Base-by-base conservation (phyloP, 106 monocot species). In the Xerophyta viscosa region DNA sequence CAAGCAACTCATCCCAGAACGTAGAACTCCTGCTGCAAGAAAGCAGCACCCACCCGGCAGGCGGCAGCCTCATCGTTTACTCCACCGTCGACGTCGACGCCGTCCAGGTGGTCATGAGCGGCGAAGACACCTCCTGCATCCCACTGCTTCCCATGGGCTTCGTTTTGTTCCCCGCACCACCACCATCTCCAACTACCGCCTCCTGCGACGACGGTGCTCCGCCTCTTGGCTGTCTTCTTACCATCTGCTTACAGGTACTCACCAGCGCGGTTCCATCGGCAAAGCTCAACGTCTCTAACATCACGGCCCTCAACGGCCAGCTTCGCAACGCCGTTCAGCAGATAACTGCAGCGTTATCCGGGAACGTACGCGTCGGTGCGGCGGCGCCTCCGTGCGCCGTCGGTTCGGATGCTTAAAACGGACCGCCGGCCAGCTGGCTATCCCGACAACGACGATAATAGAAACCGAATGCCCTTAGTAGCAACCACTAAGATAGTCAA, bases 1-100 rank as follows among this genome's bases (percentile, higher is more conserved):
- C 90, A 20, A 78, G 86, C 77, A 99, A 90, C 64, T 98, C 98
- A 8, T 83, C 98, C 20, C 98, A 90, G 60, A 90, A 79, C 68
- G 98, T 91, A 29, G 98, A 90, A 51, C 80, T 99, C 56, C 76
- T 99, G 54, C 72, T 99, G 23, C 98, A 99, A 58, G 98, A 99
- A 71, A 99, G 90, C 83, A 74, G 77, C 77, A 90, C 83, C n/a
- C 90, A 99, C 61, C 77, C 76, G 0, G 22, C 73, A 19, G 86
- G 79, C 29, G 98, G 90, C 24, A 86, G 98, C 69, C 54, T 91
- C 19, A 69, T 99, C 0, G 90, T 99, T 31, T 86, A 74, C 41
- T 60, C 90, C 7, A 79, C 73, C 20, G 33, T 99, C 31, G 98
- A 86, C 22, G 80, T 99, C 0, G 83, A 80, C 24, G 90, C 90